Percentiles rank a stretch among this genome's conserved stretches.
These are phyloP conservation scores for Seiridium cupressi DNA, from an alignment of 2,329 filamentous ascomycete genomes.

Conservation along the genomic window DNA sequence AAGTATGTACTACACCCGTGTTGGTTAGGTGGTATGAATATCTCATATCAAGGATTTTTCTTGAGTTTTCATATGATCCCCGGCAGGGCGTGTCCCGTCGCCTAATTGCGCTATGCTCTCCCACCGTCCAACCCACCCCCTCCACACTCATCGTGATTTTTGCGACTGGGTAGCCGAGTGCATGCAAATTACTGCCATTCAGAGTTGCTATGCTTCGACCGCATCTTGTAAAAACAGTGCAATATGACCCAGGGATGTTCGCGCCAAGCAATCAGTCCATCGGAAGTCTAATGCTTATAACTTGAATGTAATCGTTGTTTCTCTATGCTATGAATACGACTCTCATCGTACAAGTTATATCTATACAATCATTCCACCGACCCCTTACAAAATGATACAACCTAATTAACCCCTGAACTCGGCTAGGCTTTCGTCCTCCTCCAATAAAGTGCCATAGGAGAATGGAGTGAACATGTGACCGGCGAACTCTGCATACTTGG, in stretches of 20 bases:
- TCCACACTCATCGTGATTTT: no score
- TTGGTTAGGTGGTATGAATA: no score
- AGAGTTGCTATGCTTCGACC: background rate
- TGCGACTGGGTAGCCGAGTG: no score
- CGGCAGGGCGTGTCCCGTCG: no score
- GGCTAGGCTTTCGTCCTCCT: constrained; percentile 57
- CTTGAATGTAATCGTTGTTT: background rate
- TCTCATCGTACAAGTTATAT: background rate
- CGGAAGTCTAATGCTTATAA: no score
- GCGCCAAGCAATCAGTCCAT: background rate
- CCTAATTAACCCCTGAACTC: constrained; percentile 31
- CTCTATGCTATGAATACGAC: constrained; percentile 2
- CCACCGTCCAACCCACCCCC: no score
- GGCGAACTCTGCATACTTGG: constrained; percentile 80
- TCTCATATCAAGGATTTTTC: no score
- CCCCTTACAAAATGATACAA: background rate
- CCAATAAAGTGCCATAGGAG: constrained; percentile 70
- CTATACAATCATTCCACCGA: constrained; percentile 1
- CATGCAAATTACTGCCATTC: no score
- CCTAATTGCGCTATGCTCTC: no score
- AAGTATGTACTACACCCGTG: no score
- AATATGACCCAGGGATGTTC: background rate
- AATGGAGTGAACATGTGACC: constrained; percentile 76
- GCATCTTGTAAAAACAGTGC: no score
- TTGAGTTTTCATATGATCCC: no score